phyloP scores from a whole-genome alignment of 2,329 filamentous ascomycete genomes.

The Scedosporium boydii region DNA sequence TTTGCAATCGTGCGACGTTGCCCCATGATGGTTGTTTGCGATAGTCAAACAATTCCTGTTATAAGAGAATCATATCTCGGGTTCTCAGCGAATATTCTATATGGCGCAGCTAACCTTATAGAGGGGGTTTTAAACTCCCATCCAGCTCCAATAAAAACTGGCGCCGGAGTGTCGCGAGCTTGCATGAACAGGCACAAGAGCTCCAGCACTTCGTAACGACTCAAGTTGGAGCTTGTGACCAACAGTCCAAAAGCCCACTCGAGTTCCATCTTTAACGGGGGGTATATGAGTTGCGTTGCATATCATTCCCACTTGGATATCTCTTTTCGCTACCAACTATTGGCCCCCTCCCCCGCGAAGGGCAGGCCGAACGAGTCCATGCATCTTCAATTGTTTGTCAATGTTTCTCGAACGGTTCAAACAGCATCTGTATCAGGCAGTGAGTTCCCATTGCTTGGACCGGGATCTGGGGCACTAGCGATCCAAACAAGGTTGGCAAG shows the following conservation, averaged over 20 bases:
- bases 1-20: background rate
- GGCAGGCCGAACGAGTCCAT: background rate
- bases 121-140: background rate
- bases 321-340: background rate
- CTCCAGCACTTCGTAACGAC: background rate
- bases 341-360: background rate
- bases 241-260: background rate
- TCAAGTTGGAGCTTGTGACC: background rate
- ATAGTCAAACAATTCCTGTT: background rate
- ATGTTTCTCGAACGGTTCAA: background rate
- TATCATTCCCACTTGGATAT: background rate
- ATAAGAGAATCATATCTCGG: background rate
- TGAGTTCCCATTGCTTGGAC: background rate
- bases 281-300: background rate
- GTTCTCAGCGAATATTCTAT: background rate
- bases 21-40: background rate
- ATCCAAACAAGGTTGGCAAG: background rate
- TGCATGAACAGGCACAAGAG: background rate
- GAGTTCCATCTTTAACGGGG: background rate
- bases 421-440: background rate
- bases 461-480: background rate
- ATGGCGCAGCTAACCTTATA: background rate
- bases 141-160: background rate
- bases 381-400: background rate
- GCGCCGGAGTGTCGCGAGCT: background rate